Base-by-base conservation (phyloP, 2,329 filamentous ascomycete genomes). In the Ceratocystis cacaofunesta region DNA sequence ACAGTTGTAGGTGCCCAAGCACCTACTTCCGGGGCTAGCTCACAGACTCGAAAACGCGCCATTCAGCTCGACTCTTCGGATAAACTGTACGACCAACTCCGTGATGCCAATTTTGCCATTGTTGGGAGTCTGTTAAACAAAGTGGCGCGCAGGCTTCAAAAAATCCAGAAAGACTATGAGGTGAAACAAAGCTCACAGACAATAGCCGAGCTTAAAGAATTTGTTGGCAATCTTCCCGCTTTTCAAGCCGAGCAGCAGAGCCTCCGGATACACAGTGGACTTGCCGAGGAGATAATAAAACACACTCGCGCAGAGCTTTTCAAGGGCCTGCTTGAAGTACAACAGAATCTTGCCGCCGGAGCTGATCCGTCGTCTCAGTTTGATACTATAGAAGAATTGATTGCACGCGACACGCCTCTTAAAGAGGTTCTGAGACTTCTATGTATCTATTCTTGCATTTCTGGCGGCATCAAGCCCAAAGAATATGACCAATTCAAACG, bases 211-310 rank as follows among this genome's bases (percentile, higher is more conserved):
- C 83, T 99, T 41, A 89, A 91, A 70, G 91, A 95, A 28, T 96
- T 97, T 73, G 94, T 99, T n/a, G 86, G 87, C 70, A 95, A 95
- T 73, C 78, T 99, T 30, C 92, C 94, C 0, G 87, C 86, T 10
- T 96, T 95, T 71, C 92, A 97, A 75, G 87, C 91, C 60, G 94
- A 99, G 74, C 91, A 96, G 71, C 87, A 92, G 70, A 95, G 89
- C 71, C 78, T 96, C n/a, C 91, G 94, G 69, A 84, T 92, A 36
- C 94, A 99, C 72, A 96, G 92, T 1, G 89, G 88, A 6, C 81
- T 99, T 57, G 91, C 92, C 0, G 94, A 97, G 76, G 92, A 96
- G 70, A 94, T 99, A 64, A 92, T 95, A 80, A 94, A 95, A 72
- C 85, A 91, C 71, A 99, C 94, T 0, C 84, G 89, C 62, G 88